Evolutionary conservation across 768 basidiomycete species (phyloP).

Genomic region (Pholiota conissans): DNA sequence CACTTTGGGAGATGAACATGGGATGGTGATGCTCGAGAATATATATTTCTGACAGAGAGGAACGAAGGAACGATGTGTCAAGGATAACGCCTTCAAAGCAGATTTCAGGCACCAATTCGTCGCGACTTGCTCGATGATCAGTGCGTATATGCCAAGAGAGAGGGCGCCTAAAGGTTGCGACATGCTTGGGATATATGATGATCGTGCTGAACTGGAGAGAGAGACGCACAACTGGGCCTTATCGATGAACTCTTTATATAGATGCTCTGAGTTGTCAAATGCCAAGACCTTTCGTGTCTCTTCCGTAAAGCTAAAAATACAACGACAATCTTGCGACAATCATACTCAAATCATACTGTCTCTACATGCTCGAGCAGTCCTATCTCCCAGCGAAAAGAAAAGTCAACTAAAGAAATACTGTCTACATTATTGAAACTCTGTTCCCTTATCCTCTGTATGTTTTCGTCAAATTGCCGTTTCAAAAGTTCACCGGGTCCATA

Average conservation of each 20-base stretch:
- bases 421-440: background rate
- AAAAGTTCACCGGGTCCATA: too few relatives aligned
- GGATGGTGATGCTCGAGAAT: background rate
- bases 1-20: background rate
- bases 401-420: background rate
- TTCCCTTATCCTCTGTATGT: too few relatives aligned
- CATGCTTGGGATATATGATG: background rate
- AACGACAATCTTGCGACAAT: too few relatives aligned
- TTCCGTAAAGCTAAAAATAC: too few relatives aligned
- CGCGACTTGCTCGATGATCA: background rate
- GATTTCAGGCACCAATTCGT: background rate
- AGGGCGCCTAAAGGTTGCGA: background rate
- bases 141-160: background rate
- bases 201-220: background rate
- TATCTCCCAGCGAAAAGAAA: background rate
- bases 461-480: too few relatives aligned
- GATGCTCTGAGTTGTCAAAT: too few relatives aligned
- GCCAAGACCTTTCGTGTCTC: too few relatives aligned
- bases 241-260: background rate
- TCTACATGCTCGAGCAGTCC: too few relatives aligned
- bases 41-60: background rate
- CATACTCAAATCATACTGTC: too few relatives aligned
- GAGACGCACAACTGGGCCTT: background rate
- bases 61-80: background rate
- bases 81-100: background rate